Evolutionary conservation across 2,329 filamentous ascomycete species (phyloP).

Genomic region (Claviceps citrina): DNA sequence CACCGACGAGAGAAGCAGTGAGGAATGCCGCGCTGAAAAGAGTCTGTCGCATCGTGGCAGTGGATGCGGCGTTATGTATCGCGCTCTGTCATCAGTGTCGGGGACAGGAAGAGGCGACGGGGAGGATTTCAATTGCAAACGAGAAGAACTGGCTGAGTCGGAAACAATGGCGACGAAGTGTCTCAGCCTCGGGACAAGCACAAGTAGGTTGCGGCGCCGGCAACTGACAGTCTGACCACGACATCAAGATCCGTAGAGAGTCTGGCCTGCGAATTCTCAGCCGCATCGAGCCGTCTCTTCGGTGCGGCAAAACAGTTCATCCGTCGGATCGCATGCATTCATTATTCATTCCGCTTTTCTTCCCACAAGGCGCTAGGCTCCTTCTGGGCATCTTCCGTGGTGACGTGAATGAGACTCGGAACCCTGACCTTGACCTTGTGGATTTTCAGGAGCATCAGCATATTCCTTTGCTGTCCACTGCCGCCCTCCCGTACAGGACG

Average conservation of each 20-base stretch:
- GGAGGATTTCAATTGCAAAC: too few species aligned
- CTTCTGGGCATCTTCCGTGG: not conserved
- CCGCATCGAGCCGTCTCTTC: not conserved
- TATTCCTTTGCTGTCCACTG: not conserved
- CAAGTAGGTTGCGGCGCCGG: not conserved
- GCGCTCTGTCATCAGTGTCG: not conserved
- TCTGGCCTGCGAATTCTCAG: not conserved
- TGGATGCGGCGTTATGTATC: not conserved
- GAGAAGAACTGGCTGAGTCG: too few species aligned
- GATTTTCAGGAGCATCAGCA: conserved; percentile 1
- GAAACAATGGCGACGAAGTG: not conserved
- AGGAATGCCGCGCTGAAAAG: conserved; percentile 19
- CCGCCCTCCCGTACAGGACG: not conserved
- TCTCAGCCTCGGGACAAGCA: not conserved
- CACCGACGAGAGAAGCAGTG: conserved; percentile 18
- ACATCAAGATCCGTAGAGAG: not conserved
- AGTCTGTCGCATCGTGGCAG: conserved; percentile 14
- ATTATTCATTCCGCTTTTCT: too few species aligned
- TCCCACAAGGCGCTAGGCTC: not conserved
- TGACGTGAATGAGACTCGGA: conserved; percentile 12
- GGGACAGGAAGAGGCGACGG: not conserved
- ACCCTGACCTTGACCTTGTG: too few species aligned
- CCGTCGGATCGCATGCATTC: conserved; percentile 7
- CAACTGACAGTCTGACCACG: not conserved
- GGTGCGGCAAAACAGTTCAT: conserved; percentile 8